phyloP scores from a whole-genome alignment of 139 green algal species.

The Tetradesmus obliquus region DNA sequence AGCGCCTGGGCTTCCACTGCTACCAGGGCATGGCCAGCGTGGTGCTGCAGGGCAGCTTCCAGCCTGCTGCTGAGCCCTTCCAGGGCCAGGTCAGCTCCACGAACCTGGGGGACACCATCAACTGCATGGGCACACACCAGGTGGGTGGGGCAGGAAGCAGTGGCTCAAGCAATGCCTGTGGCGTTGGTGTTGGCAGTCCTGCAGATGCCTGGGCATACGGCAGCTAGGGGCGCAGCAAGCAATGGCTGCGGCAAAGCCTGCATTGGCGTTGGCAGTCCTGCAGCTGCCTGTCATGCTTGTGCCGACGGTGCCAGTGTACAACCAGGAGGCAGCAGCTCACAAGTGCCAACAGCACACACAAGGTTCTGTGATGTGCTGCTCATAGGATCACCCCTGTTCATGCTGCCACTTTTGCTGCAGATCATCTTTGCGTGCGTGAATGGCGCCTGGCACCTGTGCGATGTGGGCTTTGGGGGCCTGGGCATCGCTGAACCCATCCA shows the following conservation, averaged over 20 bases:
- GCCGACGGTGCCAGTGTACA: no score
- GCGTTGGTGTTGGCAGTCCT: no score
- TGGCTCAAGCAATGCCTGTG: no score
- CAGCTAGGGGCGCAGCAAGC: no score
- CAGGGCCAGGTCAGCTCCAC: background rate
- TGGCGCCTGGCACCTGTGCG: background rate
- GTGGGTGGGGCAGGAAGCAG: background rate
- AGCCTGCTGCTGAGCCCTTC: background rate
- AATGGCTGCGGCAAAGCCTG: no score
- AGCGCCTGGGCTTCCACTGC: background rate
- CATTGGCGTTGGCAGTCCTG: no score
- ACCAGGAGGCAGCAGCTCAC: no score
- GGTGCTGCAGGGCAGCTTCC: background rate
- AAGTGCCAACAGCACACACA: no score
- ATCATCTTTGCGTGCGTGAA: background rate
- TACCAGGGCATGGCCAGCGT: background rate
- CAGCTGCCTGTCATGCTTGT: no score
- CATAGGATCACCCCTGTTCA: background rate
- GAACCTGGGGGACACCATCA: background rate
- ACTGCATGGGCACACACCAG: background rate
- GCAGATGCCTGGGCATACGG: no score
- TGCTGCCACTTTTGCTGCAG: background rate
- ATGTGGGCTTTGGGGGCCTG: conserved; percentile 22
- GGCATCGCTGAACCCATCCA: background rate
- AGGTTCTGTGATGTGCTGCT: no score